Evolutionary conservation across 2,329 filamentous ascomycete genomes (phyloP), one percentile per base, ranked within the genome.

Genomic region (Stagonosporopsis cucurbitacearum): DNA sequence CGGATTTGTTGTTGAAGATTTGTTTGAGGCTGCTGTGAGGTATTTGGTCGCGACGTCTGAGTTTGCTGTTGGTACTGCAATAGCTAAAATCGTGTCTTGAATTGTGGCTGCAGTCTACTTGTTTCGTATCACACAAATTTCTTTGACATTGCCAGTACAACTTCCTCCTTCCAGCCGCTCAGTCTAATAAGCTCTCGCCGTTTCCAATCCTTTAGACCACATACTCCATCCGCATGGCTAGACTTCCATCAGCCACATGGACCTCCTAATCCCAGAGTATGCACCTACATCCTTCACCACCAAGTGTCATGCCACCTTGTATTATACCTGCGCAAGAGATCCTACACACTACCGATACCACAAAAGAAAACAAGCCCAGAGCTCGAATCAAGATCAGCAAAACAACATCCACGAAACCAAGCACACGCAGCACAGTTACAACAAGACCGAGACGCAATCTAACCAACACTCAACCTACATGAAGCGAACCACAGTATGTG

Each of bases 311-410:
- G 19, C 65, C 64, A 6, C 62, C 60, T 11, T 45, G 5, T 12
- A 59, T 60, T 7, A 62, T 42, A 3, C 40, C 28, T 3, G 64
- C 51, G 25, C 63, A 61, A 1, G 64, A 59, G 44, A 68, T 71
- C 43, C 66, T 60, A 13, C 66, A 60, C 2, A 61, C 66, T 41
- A 68, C 26, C 2, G 58, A 54, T 51, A 64, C 36, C 2, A 62
- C 63, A 42, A 55, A 66, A 11, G 60, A 60, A 25, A 69, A 61
- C 40, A 69, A 39, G 30, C 67, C 67, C 13, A 64, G 67, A 1
- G 59, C 63, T 13, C 4, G 9, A 3, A 12, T 12, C 30, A 5
- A 4, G 30, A n/a, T n/a, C n/a, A n/a, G n/a, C n/a, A n/a, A n/a
- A n/a, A n/a, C n/a, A n/a, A 33, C 15, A n/a, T 33, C 13, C 4